Evolutionary conservation across 1,284 basidiomycete species (phyloP), one percentile per base, ranked within the genome.

Genomic region (Ceratobasidium theobromae): DNA sequence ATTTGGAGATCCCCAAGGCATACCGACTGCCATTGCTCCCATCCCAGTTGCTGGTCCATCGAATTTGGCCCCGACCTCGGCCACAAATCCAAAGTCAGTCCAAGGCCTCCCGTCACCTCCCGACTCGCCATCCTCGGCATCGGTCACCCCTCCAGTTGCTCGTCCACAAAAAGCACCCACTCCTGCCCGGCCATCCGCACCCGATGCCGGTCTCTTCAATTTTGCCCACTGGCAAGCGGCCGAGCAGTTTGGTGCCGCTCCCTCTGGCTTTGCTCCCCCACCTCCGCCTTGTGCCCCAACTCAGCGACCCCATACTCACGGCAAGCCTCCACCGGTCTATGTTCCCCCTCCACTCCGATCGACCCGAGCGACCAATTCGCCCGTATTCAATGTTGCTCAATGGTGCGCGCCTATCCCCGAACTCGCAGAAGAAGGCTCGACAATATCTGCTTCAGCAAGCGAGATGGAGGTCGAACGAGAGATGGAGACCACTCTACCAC

Each of bases 41-140:
- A 32, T 28, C 18, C 21, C 25, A 3, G 27, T 28, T 16, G 57
- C 57, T 27, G 46, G 46, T 2, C 46, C 57, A n/a, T 51, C 57
- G 32, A 51, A 48, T 3, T 8, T 30, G 12, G 40, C 25, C 16
- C 23, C 32, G 23, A 21, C 46, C 11, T 33, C 32, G 5, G 12
- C 9, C 16, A 14, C 48, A 21, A 35, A 18, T 8, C 1, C 48
- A 18, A 64, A 52, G 49, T 8, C 58, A 12, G 58, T 52, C 21
- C 58, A 64, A 41, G 48, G 58, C 2, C 25, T 64, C 28, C 58
- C 58, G 12, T 64, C 58, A 14, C 58, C 58, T 5, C 58, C 58
- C 21, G 58, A 30, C 21, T 60, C 58, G 12, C 49, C 58, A 6
- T 5, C 52, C n/a, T 51, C 33, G 3, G 40, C 58, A 27, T 25